Evolutionary conservation across 768 basidiomycete species (phyloP), one percentile per base, ranked within the genome.

Genomic region (Boletales sp.): DNA sequence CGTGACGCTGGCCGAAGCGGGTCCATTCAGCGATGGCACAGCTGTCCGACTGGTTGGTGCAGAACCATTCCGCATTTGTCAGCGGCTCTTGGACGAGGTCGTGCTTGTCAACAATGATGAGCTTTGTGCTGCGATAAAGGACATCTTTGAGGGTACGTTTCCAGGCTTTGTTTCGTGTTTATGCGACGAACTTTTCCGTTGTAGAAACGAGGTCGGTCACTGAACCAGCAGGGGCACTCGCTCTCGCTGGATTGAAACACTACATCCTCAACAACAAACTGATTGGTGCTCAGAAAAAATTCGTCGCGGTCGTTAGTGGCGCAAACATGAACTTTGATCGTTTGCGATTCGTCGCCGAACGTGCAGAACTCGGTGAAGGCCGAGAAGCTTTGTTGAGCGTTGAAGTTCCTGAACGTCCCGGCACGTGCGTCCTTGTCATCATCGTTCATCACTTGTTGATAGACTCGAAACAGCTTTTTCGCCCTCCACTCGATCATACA

Each of bases 321-420:
- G 96, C 95, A 15, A 98, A 99, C 71, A 96, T 99, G 91, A 98
- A 99, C 72, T 99, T 99, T 69, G 90, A 93, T 62, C 83, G 95
- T 38, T 70, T 99, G 41, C 83, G 96, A 10, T 99, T 98, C 65
- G 94, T 99, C n/a, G 90, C 96, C 17, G 96, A 99, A 67, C 93
- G 96, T 49, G 96, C 96, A 4, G 94, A 97, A 68, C 77, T 98
- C 17, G 96, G 96, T 55, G 96, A 99, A 69, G 87, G 95, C 11
- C 80, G 88, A 46, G 96, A 99, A 70, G 96, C 89, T 0, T 76
- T 98, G 41, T 77, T 98, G 57, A 90, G 89, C 60, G 90, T 97
- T n/a, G 87, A 90, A 60, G 87, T 98, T 46, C 94, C 96, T 19
- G 96, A 99, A 67, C 76, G 71, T 51, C 90, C 93, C 5, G 96